These are phyloP conservation scores for Corinectria fuckeliana DNA, from an alignment of 2,329 filamentous ascomycete species.

Conservation along the genomic window DNA sequence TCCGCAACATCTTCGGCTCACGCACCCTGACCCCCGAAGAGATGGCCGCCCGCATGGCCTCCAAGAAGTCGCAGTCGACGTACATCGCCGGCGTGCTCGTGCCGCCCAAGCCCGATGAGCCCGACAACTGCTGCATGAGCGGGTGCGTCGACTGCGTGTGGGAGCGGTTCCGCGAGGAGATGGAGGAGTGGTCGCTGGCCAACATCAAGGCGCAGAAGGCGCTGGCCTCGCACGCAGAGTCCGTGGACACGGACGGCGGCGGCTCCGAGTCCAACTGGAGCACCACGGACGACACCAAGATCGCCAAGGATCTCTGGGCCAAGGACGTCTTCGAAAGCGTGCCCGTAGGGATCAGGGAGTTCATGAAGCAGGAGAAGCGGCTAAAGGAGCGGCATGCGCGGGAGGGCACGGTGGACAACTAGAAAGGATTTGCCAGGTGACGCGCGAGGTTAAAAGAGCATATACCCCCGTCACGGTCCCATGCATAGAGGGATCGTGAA, in stretches of 20 bases:
- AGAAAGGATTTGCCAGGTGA: neutral
- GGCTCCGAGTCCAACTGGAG: constrained; percentile 75
- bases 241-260: constrained; percentile 82
- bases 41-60: constrained; percentile 64
- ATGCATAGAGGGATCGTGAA: constrained; percentile 7
- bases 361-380: constrained; percentile 96
- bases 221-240: constrained; percentile 50
- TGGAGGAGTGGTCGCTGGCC: constrained; percentile 83
- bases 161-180: constrained; percentile 88
- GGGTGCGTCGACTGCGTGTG: constrained; percentile 98
- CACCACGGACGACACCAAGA: constrained; percentile 46
- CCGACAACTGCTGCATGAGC: constrained; percentile 99
- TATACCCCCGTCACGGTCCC: constrained; percentile 30
- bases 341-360: constrained; percentile 91
- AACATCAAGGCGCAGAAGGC: constrained; percentile 67
- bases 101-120: constrained; percentile 84
- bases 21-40: constrained; percentile 77
- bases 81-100: constrained; percentile 80
- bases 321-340: constrained; percentile 79
- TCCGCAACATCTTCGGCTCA: constrained; percentile 81
- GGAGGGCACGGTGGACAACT: constrained; percentile 58
- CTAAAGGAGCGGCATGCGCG: constrained; percentile 76
- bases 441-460: constrained; percentile 12
- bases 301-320: constrained; percentile 61
- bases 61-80: constrained; percentile 63